phyloP scores from a whole-genome alignment of 2,329 filamentous ascomycete genomes.

The Pyricularia sp. region DNA sequence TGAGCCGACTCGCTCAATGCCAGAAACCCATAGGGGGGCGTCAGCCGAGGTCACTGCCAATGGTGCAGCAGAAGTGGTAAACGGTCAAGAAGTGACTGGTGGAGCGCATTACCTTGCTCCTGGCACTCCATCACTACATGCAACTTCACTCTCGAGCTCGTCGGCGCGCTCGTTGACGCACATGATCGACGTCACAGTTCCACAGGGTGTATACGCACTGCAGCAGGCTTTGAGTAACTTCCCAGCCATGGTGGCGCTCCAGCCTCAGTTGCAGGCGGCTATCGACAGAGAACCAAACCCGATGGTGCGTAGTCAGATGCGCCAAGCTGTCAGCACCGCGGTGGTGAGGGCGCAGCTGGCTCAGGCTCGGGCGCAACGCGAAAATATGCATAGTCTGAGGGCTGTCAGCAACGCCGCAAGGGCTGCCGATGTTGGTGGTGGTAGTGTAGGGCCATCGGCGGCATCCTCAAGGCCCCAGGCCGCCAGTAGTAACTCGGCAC shows the following conservation, averaged over 20 bases:
- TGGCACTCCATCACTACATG: not conserved
- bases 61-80: not conserved
- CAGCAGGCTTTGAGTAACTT: constrained; percentile 31
- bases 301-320: constrained; percentile 32
- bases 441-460: not conserved
- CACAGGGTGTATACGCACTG: constrained; percentile 34
- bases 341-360: constrained; percentile 31
- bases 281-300: constrained; percentile 40
- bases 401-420: not conserved
- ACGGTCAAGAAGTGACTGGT: not conserved
- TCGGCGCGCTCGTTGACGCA: constrained; percentile 23
- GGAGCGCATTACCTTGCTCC: not conserved
- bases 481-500: constrained; percentile 4
- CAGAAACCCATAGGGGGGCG: not conserved
- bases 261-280: constrained; percentile 32
- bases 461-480: not conserved
- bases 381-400: not conserved
- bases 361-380: constrained; percentile 19
- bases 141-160: not conserved
- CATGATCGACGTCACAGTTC: constrained; percentile 40
- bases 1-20: not conserved
- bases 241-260: constrained; percentile 34
- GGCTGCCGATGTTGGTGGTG: not conserved
- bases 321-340: constrained; percentile 34
- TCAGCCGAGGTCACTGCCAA: not conserved